Conservation (phyloP, 306 rosid genomes). For the Canavalia gladiata region DNA sequence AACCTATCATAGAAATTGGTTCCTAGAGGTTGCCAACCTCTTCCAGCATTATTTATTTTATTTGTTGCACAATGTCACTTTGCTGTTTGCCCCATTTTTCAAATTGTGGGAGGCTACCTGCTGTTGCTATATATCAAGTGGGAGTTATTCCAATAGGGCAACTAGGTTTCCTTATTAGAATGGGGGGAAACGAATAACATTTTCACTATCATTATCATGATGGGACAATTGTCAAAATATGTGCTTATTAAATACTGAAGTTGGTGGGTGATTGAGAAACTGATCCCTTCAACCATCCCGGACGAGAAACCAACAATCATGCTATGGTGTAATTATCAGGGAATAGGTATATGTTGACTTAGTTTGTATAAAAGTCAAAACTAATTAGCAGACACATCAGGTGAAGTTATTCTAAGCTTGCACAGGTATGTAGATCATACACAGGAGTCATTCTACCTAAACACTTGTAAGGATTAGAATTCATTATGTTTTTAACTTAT, state of each 20-base stretch:
- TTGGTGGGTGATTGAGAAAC: slow-evolving; percentile 46
- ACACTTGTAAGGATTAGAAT: slow-evolving; percentile 9
- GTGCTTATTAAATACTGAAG: slow-evolving; percentile 46
- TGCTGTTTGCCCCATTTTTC: slow-evolving; percentile 40
- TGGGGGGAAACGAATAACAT: slow-evolving; percentile 3
- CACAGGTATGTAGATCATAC: not conserved
- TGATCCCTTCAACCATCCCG: slow-evolving; percentile 41
- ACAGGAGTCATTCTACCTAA: slow-evolving; percentile 15
- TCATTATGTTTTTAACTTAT: not conserved
- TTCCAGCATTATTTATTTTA: slow-evolving; percentile 44
- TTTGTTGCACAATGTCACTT: slow-evolving; percentile 44
- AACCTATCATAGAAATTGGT: slow-evolving; percentile 22
- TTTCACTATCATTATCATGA: slow-evolving; percentile 58
- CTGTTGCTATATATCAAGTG: slow-evolving; percentile 42
- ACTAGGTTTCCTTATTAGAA: slow-evolving; percentile 35
- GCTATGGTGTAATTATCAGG: slow-evolving; percentile 28
- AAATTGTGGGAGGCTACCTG: slow-evolving; percentile 52
- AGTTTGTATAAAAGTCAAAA: slow-evolving; percentile 11
- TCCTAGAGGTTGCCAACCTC: slow-evolving; percentile 42
- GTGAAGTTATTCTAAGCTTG: slow-evolving; percentile 25
- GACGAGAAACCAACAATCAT: slow-evolving; percentile 30
- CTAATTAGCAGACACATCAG: slow-evolving; percentile 17
- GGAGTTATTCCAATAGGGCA: slow-evolving; percentile 34
- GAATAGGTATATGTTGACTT: slow-evolving; percentile 16
- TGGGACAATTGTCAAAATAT: slow-evolving; percentile 45